Percentiles rank a stretch among this genome's conserved stretches.
These are phyloP conservation scores for Candida ovalis DNA, from an alignment of 805 yeast species.

Conservation along the genomic window DNA sequence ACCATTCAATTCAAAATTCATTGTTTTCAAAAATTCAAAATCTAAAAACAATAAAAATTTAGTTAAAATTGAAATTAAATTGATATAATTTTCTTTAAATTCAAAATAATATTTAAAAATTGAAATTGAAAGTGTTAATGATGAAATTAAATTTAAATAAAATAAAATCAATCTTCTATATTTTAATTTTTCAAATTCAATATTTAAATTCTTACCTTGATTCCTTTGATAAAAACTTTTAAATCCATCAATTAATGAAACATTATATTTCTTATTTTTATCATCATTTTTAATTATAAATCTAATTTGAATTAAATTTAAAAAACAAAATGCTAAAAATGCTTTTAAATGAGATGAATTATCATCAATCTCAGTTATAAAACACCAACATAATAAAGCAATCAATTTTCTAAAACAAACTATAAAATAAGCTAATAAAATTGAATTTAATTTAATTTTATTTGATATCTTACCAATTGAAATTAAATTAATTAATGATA, in stretches of 20 bases:
- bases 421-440: conserved; percentile 22
- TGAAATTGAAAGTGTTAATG: conserved; percentile 10
- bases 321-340: conserved; percentile 21
- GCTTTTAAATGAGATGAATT: conserved; percentile 26
- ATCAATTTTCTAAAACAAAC: conserved; percentile 26
- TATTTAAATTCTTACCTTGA: conserved; percentile 17
- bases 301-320: conserved; percentile 24
- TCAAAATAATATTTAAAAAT: conserved; percentile 20
- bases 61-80: conserved; percentile 10
- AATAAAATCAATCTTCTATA: conserved; percentile 19
- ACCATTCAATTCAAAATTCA: conserved; percentile 20
- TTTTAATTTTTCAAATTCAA: conserved; percentile 16
- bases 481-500: conserved; percentile 1
- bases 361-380: conserved; percentile 27
- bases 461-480: neutral
- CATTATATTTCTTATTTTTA: neutral
- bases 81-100: conserved; percentile 9
- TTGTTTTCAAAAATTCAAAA: conserved; percentile 19
- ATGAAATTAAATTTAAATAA: conserved; percentile 4
- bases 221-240: conserved; percentile 11
- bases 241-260: conserved; percentile 17
- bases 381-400: conserved; percentile 26
- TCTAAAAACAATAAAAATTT: conserved; percentile 18
- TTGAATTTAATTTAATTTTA: conserved; percentile 6
- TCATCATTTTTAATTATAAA: conserved; percentile 22